These are phyloP conservation scores for Pythium scleroteichum DNA, from an alignment of 352 stramenopile species.

Conservation along the genomic window DNA sequence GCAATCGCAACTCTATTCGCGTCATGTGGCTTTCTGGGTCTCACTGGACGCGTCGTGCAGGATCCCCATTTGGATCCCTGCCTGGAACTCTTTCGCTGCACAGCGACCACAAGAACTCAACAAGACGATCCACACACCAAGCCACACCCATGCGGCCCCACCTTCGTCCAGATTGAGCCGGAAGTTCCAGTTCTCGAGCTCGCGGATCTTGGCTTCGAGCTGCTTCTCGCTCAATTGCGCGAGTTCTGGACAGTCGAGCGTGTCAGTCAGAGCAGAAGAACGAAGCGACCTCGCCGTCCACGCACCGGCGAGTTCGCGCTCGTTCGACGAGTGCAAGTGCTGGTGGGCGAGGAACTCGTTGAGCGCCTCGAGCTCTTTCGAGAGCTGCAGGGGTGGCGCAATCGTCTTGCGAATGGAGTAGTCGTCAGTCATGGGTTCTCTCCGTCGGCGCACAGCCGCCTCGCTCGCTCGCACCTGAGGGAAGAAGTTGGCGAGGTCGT, in stretches of 20 bases:
- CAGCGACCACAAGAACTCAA: conserved; percentile 11
- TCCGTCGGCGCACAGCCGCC: not conserved
- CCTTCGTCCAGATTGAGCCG: conserved; percentile 79
- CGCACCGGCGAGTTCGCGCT: conserved; percentile 51
- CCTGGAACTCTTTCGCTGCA: conserved; percentile 24
- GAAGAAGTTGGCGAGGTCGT: conserved; percentile 25
- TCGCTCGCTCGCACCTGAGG: conserved; percentile 10
- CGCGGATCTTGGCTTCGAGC: conserved; percentile 66
- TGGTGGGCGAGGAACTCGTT: conserved; percentile 60
- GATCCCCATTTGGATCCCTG: conserved; percentile 46
- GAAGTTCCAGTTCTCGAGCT: conserved; percentile 85
- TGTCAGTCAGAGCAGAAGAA: not conserved
- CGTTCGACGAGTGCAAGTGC: conserved; percentile 28
- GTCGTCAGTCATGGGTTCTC: not conserved
- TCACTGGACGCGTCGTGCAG: conserved; percentile 19
- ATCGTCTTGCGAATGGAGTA: conserved; percentile 41
- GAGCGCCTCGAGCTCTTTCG: conserved; percentile 53
- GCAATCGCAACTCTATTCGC: too few species aligned
- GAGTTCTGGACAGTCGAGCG: conserved; percentile 36
- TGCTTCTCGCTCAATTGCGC: conserved; percentile 59
- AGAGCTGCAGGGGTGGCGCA: conserved; percentile 45
- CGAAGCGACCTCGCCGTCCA: not conserved
- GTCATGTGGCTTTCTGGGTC: too few species aligned
- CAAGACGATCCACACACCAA: not conserved
- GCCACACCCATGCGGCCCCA: conserved; percentile 12